Conservation (phyloP, 805 yeast genomes). For the Ogataea neopini region DNA sequence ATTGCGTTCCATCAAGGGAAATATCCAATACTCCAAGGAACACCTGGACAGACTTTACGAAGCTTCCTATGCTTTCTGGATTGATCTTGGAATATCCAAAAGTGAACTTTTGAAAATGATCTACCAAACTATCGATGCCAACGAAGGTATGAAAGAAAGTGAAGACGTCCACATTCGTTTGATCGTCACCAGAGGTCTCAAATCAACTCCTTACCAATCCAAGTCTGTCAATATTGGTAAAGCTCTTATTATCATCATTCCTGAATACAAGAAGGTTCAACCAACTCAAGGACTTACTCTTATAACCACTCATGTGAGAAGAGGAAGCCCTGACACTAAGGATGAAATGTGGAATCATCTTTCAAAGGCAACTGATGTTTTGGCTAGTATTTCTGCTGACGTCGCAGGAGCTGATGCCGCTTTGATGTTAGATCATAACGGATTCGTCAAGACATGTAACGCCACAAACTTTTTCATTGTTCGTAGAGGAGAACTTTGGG, state of each 20-base stretch:
- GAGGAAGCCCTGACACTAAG: conserved; percentile 13
- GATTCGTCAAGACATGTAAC: conserved; percentile 16
- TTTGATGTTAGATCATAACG: conserved; percentile 14
- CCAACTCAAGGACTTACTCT: conserved; percentile 6
- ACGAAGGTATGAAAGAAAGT: conserved; percentile 15
- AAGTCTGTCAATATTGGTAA: conserved; percentile 11
- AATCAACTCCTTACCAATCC: conserved; percentile 14
- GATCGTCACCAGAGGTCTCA: conserved; percentile 14
- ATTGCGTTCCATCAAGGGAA: conserved; percentile 7
- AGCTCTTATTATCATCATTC: conserved; percentile 16
- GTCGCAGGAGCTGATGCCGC: conserved; percentile 17
- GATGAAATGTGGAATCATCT: conserved; percentile 20
- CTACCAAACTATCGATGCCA: conserved; percentile 13
- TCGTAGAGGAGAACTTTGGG: conserved; percentile 15
- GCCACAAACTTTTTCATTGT: conserved; percentile 16
- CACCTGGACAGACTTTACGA: conserved; percentile 13
- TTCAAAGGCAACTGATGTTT: conserved; percentile 16
- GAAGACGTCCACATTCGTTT: conserved; percentile 12
- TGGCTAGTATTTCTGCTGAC: conserved; percentile 15
- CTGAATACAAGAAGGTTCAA: conserved; percentile 14
- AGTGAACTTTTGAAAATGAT: conserved; percentile 7
- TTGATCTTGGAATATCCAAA: conserved; percentile 8
- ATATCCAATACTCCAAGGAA: conserved; percentile 13
- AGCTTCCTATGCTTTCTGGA: conserved; percentile 10
- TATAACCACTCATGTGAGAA: conserved; percentile 11